phyloP scores from a whole-genome alignment of 2,329 filamentous ascomycete genomes.

The Teratosphaeriaceae sp. region DNA sequence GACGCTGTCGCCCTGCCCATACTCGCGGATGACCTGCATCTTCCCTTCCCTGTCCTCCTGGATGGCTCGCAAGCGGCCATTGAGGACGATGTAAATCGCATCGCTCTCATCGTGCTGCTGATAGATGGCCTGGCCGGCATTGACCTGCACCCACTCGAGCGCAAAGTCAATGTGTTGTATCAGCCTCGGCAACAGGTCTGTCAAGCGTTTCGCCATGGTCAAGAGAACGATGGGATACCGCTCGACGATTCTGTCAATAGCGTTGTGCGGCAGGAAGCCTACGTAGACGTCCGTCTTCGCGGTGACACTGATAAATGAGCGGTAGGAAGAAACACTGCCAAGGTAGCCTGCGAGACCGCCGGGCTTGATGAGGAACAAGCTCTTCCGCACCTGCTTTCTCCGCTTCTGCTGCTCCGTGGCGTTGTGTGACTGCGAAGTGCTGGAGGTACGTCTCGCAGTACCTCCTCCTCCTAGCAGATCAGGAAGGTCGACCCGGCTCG shows the following conservation, averaged over 20 bases:
- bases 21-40: slow-evolving; percentile 83
- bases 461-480: slow-evolving; percentile 3
- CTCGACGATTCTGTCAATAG: slow-evolving; percentile 87
- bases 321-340: slow-evolving; percentile 86
- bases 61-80: slow-evolving; percentile 80
- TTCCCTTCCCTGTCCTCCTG: slow-evolving; percentile 74
- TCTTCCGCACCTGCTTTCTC: slow-evolving; percentile 51
- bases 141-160: slow-evolving; percentile 95
- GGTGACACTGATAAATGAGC: slow-evolving; percentile 93
- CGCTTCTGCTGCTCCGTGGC: slow-evolving; percentile 26
- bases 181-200: slow-evolving; percentile 77
- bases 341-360: slow-evolving; percentile 92
- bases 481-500: slow-evolving; percentile 1
- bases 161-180: slow-evolving; percentile 98
- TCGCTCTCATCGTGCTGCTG: slow-evolving; percentile 93
- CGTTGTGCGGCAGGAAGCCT: slow-evolving; percentile 79
- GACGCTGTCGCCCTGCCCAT: slow-evolving; percentile 94
- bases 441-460: slow-evolving; percentile 12
- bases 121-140: slow-evolving; percentile 89
- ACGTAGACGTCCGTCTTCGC: slow-evolving; percentile 99
- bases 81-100: slow-evolving; percentile 95
- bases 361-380: slow-evolving; percentile 86
- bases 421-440: slow-evolving; percentile 15
- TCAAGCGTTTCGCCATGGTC: slow-evolving; percentile 93
- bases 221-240: slow-evolving; percentile 85